Percentiles rank a stretch among this genome's conserved stretches.
phyloP scores from a whole-genome alignment of 495 filamentous ascomycete genomes.

The Parachaetomium inaequale region DNA sequence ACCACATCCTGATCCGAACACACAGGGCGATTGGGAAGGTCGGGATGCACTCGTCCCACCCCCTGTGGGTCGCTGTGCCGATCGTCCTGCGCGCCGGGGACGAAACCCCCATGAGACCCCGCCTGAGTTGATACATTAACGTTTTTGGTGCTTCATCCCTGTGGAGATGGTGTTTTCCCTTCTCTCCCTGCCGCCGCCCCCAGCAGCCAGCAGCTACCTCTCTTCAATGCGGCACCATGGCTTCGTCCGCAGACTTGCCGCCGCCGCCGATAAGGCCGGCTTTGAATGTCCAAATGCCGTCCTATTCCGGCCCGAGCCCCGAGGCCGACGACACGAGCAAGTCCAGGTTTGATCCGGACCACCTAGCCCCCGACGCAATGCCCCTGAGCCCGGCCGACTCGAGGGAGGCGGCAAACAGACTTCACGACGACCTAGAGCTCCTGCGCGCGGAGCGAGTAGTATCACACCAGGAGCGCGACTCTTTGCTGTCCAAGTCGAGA shows the following conservation, averaged over 20 bases:
- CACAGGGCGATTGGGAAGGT: conserved; percentile 5
- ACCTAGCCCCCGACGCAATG: conserved; percentile 19
- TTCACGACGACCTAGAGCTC: conserved; percentile 82
- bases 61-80: conserved; percentile 13
- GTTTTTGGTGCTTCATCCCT: neutral
- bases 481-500: conserved; percentile 36
- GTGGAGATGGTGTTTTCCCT: neutral
- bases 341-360: conserved; percentile 23
- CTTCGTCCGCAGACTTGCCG: conserved; percentile 10
- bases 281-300: conserved; percentile 30
- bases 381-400: conserved; percentile 24
- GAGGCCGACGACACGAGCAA: conserved; percentile 23
- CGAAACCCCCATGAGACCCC: neutral
- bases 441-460: conserved; percentile 77
- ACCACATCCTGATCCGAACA: conserved; percentile 1
- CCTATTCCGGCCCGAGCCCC: conserved; percentile 16
- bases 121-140: neutral
- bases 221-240: conserved; percentile 13
- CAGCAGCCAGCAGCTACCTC: neutral
- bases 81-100: conserved; percentile 7
- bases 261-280: conserved; percentile 14
- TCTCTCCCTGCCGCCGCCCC: neutral
- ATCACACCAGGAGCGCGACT: conserved; percentile 46
- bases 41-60: conserved; percentile 13
- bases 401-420: conserved; percentile 62